Base-by-base conservation (phyloP, 2,329 filamentous ascomycete genomes). In the Fusarium subglutinans region DNA sequence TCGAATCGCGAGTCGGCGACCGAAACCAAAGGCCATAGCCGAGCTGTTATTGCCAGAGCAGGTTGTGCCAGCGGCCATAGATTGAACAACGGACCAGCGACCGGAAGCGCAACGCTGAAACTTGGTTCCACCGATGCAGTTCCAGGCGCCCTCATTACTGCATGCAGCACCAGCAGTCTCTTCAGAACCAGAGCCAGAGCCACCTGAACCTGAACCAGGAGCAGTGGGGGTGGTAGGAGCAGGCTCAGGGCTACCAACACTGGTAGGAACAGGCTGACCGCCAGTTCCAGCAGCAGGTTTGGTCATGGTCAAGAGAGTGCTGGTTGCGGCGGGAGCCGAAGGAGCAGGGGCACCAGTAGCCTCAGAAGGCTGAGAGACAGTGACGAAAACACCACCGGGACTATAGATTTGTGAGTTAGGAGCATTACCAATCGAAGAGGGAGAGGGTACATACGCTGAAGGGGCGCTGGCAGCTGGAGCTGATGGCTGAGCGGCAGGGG, bases 81-180 rank as follows among this genome's bases (percentile, higher is more conserved):
- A 75, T 66, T 87, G 83, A 44, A 83, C 70, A 11, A 75, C 77
- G 24, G 87, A 86, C 90, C 90, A 92, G 61, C 80, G 74, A 11
- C 90, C 90, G 20, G 84, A 87, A n/a, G 88, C 89, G 75, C 90
- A 92, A 63, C 89, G 89, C 81, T 91, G 90, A 84, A 90, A 92
- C 56, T 85, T 83, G 30, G 80, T 81, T 56, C 89, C 89, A 24
- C 81, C 83, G 33, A 90, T 81, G 78, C 90, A 92, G 81, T 89
- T 88, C 88, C 88, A 92, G 22, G 80, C 75, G 26, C 90, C 90
- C 75, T 91, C 89, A 8, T 81, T 66, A 40, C 78, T 80, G 82
- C 90, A 91, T 26, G 84, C 61, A 20, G 84, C 81, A 38, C 84
- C 85, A 12, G 83, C 78, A 28, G 79, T 74, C 54, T 79, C 78